These are phyloP conservation scores for Boletus vinaceobasis DNA, from an alignment of 768 basidiomycete genomes.

Conservation along the genomic window DNA sequence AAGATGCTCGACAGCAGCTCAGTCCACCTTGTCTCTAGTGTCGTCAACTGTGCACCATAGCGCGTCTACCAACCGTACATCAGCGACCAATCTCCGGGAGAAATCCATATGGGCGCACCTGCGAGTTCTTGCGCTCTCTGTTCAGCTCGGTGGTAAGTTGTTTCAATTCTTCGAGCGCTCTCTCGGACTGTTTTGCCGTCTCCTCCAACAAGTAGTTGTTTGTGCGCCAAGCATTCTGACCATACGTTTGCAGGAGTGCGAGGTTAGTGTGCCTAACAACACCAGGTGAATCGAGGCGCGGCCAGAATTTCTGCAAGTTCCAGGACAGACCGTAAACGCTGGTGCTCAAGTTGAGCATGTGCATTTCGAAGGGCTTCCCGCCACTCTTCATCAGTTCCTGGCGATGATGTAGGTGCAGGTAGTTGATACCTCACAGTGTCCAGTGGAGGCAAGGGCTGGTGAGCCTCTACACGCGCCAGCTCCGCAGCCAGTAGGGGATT, in stretches of 20 bases:
- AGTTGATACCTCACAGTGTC: slow-evolving; percentile 74
- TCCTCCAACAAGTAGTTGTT: slow-evolving; percentile 86
- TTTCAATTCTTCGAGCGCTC: slow-evolving; percentile 71
- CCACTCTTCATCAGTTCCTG: slow-evolving; percentile 77
- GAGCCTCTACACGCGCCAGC: slow-evolving; percentile 67
- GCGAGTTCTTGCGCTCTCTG: slow-evolving; percentile 80
- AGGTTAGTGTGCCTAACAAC: slow-evolving; percentile 72
- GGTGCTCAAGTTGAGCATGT: slow-evolving; percentile 81
- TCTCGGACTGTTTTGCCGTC: slow-evolving; percentile 68
- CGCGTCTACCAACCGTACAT: slow-evolving; percentile 50
- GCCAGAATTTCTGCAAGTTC: background rate
- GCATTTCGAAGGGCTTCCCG: slow-evolving; percentile 70
- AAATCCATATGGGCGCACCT: slow-evolving; percentile 42
- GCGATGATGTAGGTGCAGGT: slow-evolving; percentile 58
- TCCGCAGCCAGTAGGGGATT: slow-evolving; percentile 70
- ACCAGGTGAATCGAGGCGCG: slow-evolving; percentile 1
- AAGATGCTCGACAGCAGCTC: slow-evolving; percentile 86
- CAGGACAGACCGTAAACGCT: slow-evolving; percentile 61
- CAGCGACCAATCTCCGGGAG: background rate
- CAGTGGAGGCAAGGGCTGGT: slow-evolving; percentile 60
- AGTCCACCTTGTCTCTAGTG: slow-evolving; percentile 87
- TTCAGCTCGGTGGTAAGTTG: slow-evolving; percentile 83
- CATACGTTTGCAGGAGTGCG: slow-evolving; percentile 79
- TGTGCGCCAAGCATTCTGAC: slow-evolving; percentile 87
- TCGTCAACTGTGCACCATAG: slow-evolving; percentile 73